phyloP scores from a whole-genome alignment of 129 eudicot species.

The Tagetes erecta region DNA sequence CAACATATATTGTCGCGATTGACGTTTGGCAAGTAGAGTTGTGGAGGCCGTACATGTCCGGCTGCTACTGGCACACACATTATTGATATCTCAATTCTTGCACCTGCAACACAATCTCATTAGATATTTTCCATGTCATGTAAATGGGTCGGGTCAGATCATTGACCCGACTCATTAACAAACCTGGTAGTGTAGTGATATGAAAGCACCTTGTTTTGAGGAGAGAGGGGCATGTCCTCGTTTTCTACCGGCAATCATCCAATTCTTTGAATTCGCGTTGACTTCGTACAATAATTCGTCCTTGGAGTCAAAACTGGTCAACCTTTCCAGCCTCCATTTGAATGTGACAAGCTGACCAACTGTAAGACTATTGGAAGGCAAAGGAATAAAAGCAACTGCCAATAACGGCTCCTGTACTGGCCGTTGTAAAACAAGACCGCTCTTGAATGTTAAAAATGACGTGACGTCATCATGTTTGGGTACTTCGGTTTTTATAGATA shows the following conservation, averaged over 20 bases:
- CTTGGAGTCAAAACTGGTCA: slow-evolving; percentile 42
- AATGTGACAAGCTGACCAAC: slow-evolving; percentile 89
- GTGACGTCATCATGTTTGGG: slow-evolving; percentile 35
- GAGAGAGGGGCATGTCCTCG: slow-evolving; percentile 82
- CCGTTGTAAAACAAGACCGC: slow-evolving; percentile 69
- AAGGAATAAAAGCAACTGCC: slow-evolving; percentile 93
- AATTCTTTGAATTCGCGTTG: slow-evolving; percentile 72
- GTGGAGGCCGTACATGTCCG: slow-evolving; percentile 94
- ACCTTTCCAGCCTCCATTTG: slow-evolving; percentile 90
- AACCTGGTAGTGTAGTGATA: not conserved
- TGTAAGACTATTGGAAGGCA: slow-evolving; percentile 80
- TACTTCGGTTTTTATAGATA: slow-evolving; percentile 39
- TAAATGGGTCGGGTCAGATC: not conserved
- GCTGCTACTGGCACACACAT: slow-evolving; percentile 85
- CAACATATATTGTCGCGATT: slow-evolving; percentile 74
- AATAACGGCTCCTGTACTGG: slow-evolving; percentile 91
- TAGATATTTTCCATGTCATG: not conserved
- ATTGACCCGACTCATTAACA: not conserved
- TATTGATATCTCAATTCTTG: slow-evolving; percentile 76
- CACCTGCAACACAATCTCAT: slow-evolving; percentile 45
- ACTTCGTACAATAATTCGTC: slow-evolving; percentile 86
- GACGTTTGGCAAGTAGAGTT: slow-evolving; percentile 68
- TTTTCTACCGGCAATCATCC: slow-evolving; percentile 99
- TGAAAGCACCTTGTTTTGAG: slow-evolving; percentile 59
- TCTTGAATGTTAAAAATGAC: slow-evolving; percentile 54